These are phyloP conservation scores for Botrytis fragariae DNA, from an alignment of 2,329 filamentous ascomycete genomes.

Conservation along the genomic window DNA sequence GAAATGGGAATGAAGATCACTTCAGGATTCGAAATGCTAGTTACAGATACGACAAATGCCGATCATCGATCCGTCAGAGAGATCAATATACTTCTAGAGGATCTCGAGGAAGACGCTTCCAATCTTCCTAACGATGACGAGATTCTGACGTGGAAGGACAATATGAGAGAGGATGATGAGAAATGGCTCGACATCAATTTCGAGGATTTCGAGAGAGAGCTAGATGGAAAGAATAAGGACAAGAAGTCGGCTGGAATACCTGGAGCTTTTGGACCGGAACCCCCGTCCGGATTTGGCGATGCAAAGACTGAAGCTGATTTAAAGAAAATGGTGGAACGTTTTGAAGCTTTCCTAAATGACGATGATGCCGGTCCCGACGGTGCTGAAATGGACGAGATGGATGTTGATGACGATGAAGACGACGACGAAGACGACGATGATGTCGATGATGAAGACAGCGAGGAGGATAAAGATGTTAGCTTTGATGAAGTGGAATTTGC, in stretches of 20 bases:
- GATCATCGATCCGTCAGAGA: slow-evolving; percentile 70
- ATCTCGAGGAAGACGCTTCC: slow-evolving; percentile 48
- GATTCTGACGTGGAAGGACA: slow-evolving; percentile 66
- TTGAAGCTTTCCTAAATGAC: slow-evolving; percentile 87
- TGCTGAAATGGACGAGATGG: slow-evolving; percentile 70
- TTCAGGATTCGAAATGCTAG: slow-evolving; percentile 86
- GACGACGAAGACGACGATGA: slow-evolving; percentile 52
- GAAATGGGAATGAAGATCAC: slow-evolving; percentile 87
- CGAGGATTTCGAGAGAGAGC: slow-evolving; percentile 79
- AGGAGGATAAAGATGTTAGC: slow-evolving; percentile 71
- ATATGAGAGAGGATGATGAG: slow-evolving; percentile 72
- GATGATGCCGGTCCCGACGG: slow-evolving; percentile 78
- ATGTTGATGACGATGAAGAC: slow-evolving; percentile 52
- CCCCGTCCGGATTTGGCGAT: slow-evolving; percentile 58
- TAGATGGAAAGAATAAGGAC: slow-evolving; percentile 52
- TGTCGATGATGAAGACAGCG: slow-evolving; percentile 54
- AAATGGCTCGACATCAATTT: slow-evolving; percentile 91
- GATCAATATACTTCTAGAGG: slow-evolving; percentile 70
- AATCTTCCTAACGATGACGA: slow-evolving; percentile 68
- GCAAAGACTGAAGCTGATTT: slow-evolving; percentile 69
- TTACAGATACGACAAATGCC: slow-evolving; percentile 63
- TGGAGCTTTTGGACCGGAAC: slow-evolving; percentile 34
- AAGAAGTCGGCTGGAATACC: slow-evolving; percentile 36
- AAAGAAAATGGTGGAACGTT: slow-evolving; percentile 88
- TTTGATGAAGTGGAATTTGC: slow-evolving; percentile 85